phyloP scores from a whole-genome alignment of 495 filamentous ascomycete genomes.

The Penicillium mononematosum region DNA sequence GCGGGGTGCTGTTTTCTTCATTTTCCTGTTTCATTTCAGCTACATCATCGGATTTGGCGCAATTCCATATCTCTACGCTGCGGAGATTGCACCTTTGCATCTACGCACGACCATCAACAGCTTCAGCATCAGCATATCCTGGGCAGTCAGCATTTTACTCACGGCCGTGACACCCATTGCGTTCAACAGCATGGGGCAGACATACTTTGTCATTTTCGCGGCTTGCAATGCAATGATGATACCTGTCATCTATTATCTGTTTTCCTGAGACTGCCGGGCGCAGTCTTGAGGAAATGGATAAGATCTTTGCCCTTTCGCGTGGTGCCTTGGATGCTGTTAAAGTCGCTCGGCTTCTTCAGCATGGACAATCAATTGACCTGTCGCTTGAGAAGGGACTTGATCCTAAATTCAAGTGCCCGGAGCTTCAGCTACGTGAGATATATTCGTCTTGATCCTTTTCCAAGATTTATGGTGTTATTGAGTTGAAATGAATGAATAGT shows the following conservation, averaged over 20 bases:
- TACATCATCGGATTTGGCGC: slow-evolving; percentile 55
- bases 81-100: slow-evolving; percentile 50
- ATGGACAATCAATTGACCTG: slow-evolving; percentile 6
- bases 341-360: slow-evolving; percentile 16
- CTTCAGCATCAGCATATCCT: slow-evolving; percentile 48
- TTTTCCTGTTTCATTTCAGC: slow-evolving; percentile 55
- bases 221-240: slow-evolving; percentile 59
- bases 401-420: slow-evolving; percentile 8
- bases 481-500: not conserved
- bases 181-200: slow-evolving; percentile 22
- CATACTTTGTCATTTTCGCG: slow-evolving; percentile 27
- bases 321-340: slow-evolving; percentile 22
- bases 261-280: slow-evolving; percentile 59
- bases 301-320: slow-evolving; percentile 39
- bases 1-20: slow-evolving; percentile 43
- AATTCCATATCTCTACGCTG: slow-evolving; percentile 53
- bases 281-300: slow-evolving; percentile 51
- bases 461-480: not conserved
- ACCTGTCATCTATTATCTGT: slow-evolving; percentile 57
- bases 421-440: slow-evolving; percentile 8
- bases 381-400: slow-evolving; percentile 12
- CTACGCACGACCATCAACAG: slow-evolving; percentile 50
- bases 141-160: slow-evolving; percentile 37
- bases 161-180: slow-evolving; percentile 25
- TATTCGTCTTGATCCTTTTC: not conserved